Conservation (phyloP, 2,329 filamentous ascomycete genomes). For the Sporothrix phasma region DNA sequence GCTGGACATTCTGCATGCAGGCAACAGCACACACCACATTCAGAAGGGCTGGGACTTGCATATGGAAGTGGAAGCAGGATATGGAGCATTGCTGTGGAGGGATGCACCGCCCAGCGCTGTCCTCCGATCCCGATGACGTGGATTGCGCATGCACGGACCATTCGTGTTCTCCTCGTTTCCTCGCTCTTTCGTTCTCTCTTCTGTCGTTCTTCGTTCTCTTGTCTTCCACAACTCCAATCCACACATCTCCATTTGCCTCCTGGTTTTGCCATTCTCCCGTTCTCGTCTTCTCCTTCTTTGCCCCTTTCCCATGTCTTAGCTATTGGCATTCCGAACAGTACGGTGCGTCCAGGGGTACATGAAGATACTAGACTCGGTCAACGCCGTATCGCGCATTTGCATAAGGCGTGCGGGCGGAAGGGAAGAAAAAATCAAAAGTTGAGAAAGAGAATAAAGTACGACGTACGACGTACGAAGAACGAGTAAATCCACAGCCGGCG, state of each 20-base stretch:
- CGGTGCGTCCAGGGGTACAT: background rate
- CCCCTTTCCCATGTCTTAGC: background rate
- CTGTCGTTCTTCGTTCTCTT: background rate
- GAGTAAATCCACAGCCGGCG: background rate
- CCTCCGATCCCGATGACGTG: slow-evolving; percentile 6
- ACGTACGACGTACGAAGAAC: too few relatives aligned
- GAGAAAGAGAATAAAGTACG: background rate
- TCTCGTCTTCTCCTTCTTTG: background rate
- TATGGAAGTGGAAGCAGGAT: too few relatives aligned
- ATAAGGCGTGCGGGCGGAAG: background rate
- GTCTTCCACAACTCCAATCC: background rate
- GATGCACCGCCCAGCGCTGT: background rate
- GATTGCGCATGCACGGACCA: slow-evolving; percentile 2
- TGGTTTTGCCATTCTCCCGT: background rate
- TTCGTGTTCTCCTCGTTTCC: background rate
- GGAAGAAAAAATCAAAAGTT: background rate
- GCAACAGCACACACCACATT: background rate
- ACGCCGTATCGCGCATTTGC: background rate
- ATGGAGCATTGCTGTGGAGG: too few relatives aligned
- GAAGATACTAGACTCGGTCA: background rate
- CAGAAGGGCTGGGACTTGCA: background rate
- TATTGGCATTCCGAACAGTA: background rate
- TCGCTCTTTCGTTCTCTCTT: background rate
- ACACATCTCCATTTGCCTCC: background rate
- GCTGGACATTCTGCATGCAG: background rate